These are phyloP conservation scores for Parafenestella ontariensis DNA, from an alignment of 2,329 filamentous ascomycete species.

Conservation along the genomic window DNA sequence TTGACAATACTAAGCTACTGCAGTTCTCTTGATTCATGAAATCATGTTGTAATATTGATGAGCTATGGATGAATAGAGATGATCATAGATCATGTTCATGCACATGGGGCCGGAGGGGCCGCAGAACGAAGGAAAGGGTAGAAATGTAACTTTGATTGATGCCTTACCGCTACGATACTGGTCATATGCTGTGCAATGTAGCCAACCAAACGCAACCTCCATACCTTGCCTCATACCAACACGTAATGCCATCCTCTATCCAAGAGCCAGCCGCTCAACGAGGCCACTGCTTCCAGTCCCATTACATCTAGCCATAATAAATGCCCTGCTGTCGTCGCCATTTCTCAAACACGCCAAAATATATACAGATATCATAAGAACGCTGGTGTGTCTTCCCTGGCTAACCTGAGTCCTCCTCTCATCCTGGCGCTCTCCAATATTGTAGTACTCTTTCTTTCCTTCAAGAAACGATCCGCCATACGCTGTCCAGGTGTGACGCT, in stretches of 20 bases:
- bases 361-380: slow-evolving; percentile 19
- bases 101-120: not conserved
- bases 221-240: not conserved
- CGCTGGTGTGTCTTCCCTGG: slow-evolving; percentile 32
- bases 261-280: not conserved
- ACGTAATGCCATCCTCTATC: not conserved
- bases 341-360: not conserved
- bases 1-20: too few relatives aligned
- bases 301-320: not conserved
- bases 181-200: not conserved
- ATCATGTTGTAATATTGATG: too few relatives aligned
- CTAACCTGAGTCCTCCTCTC: slow-evolving; percentile 11
- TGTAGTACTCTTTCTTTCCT: slow-evolving; percentile 19
- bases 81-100: too few relatives aligned
- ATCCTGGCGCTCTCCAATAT: slow-evolving; percentile 6
- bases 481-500: slow-evolving; percentile 39
- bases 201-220: not conserved
- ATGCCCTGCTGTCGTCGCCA: not conserved
- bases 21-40: too few relatives aligned
- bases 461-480: slow-evolving; percentile 41
- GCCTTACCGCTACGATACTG: not conserved
- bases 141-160: not conserved
- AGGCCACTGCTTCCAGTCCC: not conserved
- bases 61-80: too few relatives aligned
- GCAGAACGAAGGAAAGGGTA: too few relatives aligned